Percentiles rank a stretch among this genome's conserved stretches.
Evolutionary conservation across 139 green algal species (phyloP).

Genomic region (Volvox africanus): DNA sequence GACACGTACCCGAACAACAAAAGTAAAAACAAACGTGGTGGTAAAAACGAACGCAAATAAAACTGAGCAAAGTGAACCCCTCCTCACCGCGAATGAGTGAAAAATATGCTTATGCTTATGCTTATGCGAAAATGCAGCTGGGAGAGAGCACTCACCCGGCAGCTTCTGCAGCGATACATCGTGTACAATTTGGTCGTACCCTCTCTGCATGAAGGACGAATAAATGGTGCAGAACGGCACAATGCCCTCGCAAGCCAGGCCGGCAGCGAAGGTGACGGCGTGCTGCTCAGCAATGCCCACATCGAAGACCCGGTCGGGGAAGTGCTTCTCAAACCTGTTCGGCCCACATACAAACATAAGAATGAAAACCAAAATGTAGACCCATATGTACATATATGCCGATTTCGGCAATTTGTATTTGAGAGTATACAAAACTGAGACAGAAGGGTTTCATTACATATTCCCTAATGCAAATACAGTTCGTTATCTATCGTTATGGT

Average conservation of each 20-base stretch:
- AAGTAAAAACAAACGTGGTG: too few relatives aligned
- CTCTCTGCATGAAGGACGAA: conserved; percentile 98
- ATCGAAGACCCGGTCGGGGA: conserved; percentile 94
- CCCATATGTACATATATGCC: too few relatives aligned
- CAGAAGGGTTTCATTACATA: too few relatives aligned
- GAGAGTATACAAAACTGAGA: too few relatives aligned
- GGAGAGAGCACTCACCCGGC: conserved; percentile 70
- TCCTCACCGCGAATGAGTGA: too few relatives aligned
- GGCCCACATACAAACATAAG: too few relatives aligned
- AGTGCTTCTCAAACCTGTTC: conserved; percentile 82
- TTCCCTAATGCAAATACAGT: neutral
- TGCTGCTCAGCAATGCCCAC: conserved; percentile 99
- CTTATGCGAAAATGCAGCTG: too few relatives aligned
- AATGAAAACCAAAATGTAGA: too few relatives aligned
- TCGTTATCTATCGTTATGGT: neutral
- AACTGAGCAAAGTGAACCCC: too few relatives aligned
- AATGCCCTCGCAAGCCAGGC: conserved; percentile 95
- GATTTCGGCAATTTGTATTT: too few relatives aligned
- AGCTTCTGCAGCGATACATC: conserved; percentile 98
- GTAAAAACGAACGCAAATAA: too few relatives aligned
- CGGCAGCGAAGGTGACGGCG: conserved; percentile 96
- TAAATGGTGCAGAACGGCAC: conserved; percentile 97
- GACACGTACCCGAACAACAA: neutral
- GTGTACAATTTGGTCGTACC: conserved; percentile 98
- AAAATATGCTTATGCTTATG: too few relatives aligned